Evolutionary conservation across 2,329 filamentous ascomycete species (phyloP), one percentile per base, ranked within the genome.

Genomic region (Colletotrichum neosansevieriae): DNA sequence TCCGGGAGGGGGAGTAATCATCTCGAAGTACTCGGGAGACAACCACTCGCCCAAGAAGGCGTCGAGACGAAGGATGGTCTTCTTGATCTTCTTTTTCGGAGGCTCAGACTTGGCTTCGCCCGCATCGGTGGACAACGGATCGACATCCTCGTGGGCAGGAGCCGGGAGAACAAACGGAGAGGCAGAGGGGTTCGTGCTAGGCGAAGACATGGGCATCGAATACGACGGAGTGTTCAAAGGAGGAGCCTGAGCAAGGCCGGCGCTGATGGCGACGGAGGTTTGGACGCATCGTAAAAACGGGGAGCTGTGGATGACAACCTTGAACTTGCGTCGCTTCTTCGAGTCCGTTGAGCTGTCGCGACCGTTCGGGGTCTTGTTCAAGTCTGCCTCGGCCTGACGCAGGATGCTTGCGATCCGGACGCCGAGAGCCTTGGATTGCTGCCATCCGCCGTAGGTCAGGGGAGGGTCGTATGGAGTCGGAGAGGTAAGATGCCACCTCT

Each of bases 41-140:
- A 98, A 85, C 96, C 96, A 99, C 83, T 99, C 96, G 56, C 96
- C 95, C 0, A 99, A 85, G 76, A 97, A 98, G 0, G 94, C 92
- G 79, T 99, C 96, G 6, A 99, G 86, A 1, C 96, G 91, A 54
- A 99, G 81, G 10, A 90, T 84, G 3, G 88, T 82, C 71, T 88
- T 91, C 65, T 84, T 83, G 67, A 87, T 73, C 4, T 73, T 72
- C 7, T 64, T 56, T 50, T 70, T 69, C 12, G 34, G 15, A 13
- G 71, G 68, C 44, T 58, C 59, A 2, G 67, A 32, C 13, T 50
- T 57, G 21, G n/a, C 24, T 7, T 56, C 24, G 19, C 69, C 69
- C 34, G 71, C 17, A 70, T 74, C 15, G 61, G 47, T 53, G 62
- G 63, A 57, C 2, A 67, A 21, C 5, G 63, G 57, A 7, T 62